Conservation (phyloP, 2,329 filamentous ascomycete genomes). For the Colletotrichum echinochloae region DNA sequence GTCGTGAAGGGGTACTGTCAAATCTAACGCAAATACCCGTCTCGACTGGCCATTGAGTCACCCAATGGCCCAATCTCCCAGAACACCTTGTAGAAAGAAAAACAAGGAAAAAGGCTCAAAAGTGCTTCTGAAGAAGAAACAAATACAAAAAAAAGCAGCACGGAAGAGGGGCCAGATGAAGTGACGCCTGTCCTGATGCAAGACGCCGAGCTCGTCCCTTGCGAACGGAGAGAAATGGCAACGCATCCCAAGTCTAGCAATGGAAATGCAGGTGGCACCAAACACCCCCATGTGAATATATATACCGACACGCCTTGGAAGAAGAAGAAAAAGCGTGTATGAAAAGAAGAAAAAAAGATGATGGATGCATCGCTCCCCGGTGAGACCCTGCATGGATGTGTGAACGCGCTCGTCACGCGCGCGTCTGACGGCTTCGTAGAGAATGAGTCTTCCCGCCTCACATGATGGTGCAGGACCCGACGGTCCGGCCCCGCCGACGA, state of each 20-base stretch:
- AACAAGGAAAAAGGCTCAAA: too few relatives aligned
- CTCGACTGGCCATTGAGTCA: background rate
- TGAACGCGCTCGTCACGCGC: background rate
- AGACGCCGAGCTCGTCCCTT: conserved; percentile 21
- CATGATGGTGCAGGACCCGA: conserved; percentile 74
- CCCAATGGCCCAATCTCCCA: background rate
- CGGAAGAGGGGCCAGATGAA: background rate
- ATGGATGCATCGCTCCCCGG: background rate
- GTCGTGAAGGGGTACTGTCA: background rate
- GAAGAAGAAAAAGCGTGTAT: background rate
- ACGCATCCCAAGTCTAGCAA: conserved; percentile 31
- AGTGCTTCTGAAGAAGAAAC: background rate
- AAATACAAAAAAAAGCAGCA: background rate
- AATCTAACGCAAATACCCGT: background rate
- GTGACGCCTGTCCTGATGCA: conserved; percentile 28
- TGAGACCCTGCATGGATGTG: background rate
- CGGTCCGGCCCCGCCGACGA: conserved; percentile 72
- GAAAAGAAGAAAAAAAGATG: background rate
- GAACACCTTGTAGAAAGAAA: background rate
- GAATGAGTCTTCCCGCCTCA: conserved; percentile 52
- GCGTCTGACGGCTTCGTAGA: conserved; percentile 13
- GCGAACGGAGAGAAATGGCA: background rate
- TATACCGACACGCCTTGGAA: background rate
- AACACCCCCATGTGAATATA: conserved; percentile 4
- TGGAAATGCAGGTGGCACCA: conserved; percentile 1